Conservation (phyloP, 306 rosid genomes). For the Trichosanthes cucumerina region DNA sequence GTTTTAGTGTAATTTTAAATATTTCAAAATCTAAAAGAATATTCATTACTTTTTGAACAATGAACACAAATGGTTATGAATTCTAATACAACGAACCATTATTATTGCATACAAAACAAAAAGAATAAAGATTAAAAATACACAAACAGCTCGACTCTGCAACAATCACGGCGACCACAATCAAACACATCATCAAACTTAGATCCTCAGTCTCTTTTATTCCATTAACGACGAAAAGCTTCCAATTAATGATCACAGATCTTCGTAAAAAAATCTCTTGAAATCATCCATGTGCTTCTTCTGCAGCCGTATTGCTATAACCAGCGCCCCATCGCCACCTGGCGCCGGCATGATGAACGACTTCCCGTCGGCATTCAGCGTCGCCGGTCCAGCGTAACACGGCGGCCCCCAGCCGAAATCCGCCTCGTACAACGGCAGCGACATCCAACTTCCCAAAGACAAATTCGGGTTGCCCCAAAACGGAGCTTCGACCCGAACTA, state of each 20-base stretch:
- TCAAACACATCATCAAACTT: too few relatives aligned
- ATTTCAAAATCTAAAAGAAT: too few relatives aligned
- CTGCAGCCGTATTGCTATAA: slow-evolving; percentile 37
- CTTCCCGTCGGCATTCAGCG: slow-evolving; percentile 41
- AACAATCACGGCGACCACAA: too few relatives aligned
- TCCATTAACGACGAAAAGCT: too few relatives aligned
- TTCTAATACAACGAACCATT: too few relatives aligned
- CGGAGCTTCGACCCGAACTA: neutral
- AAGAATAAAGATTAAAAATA: too few relatives aligned
- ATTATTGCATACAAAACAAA: too few relatives aligned
- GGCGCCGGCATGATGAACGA: slow-evolving; percentile 25
- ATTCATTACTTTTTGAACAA: too few relatives aligned
- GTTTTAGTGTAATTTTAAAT: too few relatives aligned
- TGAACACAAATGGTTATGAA: too few relatives aligned
- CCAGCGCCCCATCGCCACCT: slow-evolving; percentile 32
- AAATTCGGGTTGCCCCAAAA: slow-evolving; percentile 46
- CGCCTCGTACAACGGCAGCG: slow-evolving; percentile 33
- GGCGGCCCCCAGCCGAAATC: slow-evolving; percentile 70
- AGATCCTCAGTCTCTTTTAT: too few relatives aligned
- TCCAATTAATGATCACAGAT: neutral
- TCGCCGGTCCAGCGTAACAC: slow-evolving; percentile 35
- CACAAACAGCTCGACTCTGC: too few relatives aligned
- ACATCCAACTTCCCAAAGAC: slow-evolving; percentile 44
- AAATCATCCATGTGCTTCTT: slow-evolving; percentile 39
- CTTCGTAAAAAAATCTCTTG: slow-evolving; percentile 36